These are phyloP conservation scores for Citrus cavaleriei DNA, from an alignment of 345 rosid genomes.

Conservation along the genomic window DNA sequence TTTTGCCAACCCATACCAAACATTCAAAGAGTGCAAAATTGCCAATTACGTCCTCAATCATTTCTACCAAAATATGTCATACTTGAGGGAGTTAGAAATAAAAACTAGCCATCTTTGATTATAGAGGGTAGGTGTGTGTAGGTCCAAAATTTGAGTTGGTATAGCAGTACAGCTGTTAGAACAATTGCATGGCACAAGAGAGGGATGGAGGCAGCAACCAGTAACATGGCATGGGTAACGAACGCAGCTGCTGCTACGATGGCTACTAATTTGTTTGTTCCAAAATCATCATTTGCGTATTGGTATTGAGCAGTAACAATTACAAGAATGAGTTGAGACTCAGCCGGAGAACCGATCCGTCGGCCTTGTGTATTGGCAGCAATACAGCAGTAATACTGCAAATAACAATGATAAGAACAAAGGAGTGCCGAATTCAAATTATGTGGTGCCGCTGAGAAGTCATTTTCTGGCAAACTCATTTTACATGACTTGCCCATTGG, in stretches of 20 bases:
- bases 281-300: neutral
- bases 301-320: neutral
- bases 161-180: neutral
- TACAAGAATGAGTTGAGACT: neutral
- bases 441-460: conserved; percentile 85
- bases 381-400: conserved; percentile 21
- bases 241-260: neutral
- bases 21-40: too few relatives aligned
- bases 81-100: neutral
- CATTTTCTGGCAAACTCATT: conserved; percentile 55
- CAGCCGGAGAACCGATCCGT: conserved; percentile 4
- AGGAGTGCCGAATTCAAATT: conserved; percentile 76
- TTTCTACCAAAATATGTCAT: neutral
- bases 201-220: neutral
- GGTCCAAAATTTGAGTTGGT: neutral
- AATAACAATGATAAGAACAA: conserved; percentile 35
- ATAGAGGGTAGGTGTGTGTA: neutral
- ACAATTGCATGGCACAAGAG: neutral
- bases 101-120: too few relatives aligned
- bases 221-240: neutral
- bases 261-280: neutral
- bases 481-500: conserved; percentile 81
- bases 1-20: too few relatives aligned
- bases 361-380: conserved; percentile 21
- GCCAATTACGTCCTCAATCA: neutral